Evolutionary conservation across 495 filamentous ascomycete species (phyloP).

Genomic region (Lasiosphaeriaceae sp.): DNA sequence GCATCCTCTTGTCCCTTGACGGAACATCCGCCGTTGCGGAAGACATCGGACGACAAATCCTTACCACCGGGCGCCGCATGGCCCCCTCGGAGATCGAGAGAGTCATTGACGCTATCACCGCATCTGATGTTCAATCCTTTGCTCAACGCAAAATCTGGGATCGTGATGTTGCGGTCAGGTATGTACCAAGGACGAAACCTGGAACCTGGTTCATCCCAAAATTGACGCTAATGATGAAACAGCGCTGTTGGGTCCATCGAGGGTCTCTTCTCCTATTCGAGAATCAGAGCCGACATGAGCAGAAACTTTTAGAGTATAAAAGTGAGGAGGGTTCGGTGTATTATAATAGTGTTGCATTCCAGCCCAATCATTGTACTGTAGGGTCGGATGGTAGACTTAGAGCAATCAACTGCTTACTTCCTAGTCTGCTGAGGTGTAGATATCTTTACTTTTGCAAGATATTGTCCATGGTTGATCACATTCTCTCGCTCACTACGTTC

Average conservation of each 20-base stretch:
- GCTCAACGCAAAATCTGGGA: conserved; percentile 91
- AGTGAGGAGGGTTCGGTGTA: conserved; percentile 26
- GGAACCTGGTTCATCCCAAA: too few species aligned
- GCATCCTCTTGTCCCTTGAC: conserved; percentile 92
- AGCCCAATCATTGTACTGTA: conserved; percentile 31
- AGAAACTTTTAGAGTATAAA: conserved; percentile 56
- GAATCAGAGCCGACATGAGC: conserved; percentile 85
- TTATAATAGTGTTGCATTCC: conserved; percentile 34
- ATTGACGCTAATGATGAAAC: too few species aligned
- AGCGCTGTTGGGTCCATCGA: conserved; percentile 90
- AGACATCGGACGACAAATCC: conserved; percentile 96
- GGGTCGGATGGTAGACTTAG: conserved; percentile 33
- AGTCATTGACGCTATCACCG: conserved; percentile 78
- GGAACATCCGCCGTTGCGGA: conserved; percentile 95
- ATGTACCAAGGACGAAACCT: too few species aligned
- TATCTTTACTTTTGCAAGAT: too few species aligned
- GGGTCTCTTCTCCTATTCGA: conserved; percentile 83
- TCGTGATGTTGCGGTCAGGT: conserved; percentile 78
- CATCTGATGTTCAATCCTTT: conserved; percentile 96
- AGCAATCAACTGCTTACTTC: conserved; percentile 29
- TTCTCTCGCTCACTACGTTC: too few species aligned
- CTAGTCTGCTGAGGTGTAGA: not conserved
- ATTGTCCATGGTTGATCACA: too few species aligned
- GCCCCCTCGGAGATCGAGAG: conserved; percentile 90
- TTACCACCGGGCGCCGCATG: conserved; percentile 92